phyloP scores from a whole-genome alignment of 2,329 filamentous ascomycete genomes.

The Aureobasidium sp. region DNA sequence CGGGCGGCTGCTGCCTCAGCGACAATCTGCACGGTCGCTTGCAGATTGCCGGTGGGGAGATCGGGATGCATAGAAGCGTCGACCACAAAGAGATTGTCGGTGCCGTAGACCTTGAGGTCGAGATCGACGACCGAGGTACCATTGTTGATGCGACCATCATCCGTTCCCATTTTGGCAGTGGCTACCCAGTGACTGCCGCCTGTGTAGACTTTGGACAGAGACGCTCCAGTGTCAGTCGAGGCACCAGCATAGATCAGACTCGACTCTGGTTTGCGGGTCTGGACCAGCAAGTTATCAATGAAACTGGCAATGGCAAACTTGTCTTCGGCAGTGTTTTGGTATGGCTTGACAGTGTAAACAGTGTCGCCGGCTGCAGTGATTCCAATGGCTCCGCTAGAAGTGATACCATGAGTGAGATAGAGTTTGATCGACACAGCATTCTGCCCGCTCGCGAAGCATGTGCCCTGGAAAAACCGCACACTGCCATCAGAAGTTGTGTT shows the following conservation, averaged over 20 bases:
- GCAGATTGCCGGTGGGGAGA: slow-evolving; percentile 59
- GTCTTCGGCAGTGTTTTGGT: slow-evolving; percentile 44
- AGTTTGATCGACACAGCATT: slow-evolving; percentile 51
- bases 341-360: slow-evolving; percentile 42
- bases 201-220: not conserved
- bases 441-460: slow-evolving; percentile 20
- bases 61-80: slow-evolving; percentile 62
- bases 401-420: slow-evolving; percentile 50
- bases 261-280: slow-evolving; percentile 20
- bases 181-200: slow-evolving; percentile 35
- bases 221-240: slow-evolving; percentile 24
- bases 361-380: slow-evolving; percentile 33
- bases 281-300: slow-evolving; percentile 36
- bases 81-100: slow-evolving; percentile 36
- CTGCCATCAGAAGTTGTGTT: slow-evolving; percentile 48
- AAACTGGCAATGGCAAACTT: slow-evolving; percentile 38
- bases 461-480: slow-evolving; percentile 25
- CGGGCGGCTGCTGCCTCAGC: slow-evolving; percentile 51
- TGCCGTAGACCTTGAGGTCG: slow-evolving; percentile 53
- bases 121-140: slow-evolving; percentile 56
- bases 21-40: slow-evolving; percentile 54
- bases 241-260: slow-evolving; percentile 35
- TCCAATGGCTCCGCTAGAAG: slow-evolving; percentile 40
- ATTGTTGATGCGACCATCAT: slow-evolving; percentile 45
- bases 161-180: slow-evolving; percentile 54